Conservation (phyloP, 352 stramenopile species). For the Ophiocytium majus region DNA sequence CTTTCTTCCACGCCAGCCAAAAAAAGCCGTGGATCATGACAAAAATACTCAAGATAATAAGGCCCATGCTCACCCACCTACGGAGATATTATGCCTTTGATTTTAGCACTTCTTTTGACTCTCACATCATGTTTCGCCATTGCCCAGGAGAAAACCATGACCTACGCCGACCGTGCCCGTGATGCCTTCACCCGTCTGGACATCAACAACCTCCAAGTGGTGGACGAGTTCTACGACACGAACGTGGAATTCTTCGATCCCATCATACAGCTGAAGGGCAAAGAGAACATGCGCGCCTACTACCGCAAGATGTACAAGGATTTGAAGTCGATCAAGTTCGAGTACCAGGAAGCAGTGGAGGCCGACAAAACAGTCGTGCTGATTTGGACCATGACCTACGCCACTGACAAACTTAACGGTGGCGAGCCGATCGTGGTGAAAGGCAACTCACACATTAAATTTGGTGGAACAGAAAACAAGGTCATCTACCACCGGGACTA, state of each 20-base stretch:
- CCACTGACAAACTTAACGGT: background rate
- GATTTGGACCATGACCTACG: background rate
- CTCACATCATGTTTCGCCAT: too few relatives aligned
- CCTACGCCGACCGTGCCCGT: background rate
- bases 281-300: background rate
- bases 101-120: too few relatives aligned
- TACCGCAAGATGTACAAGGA: conserved; percentile 9
- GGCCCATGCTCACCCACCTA: too few relatives aligned
- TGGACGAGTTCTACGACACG: background rate
- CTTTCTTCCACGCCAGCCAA: background rate
- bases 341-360: background rate
- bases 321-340: conserved; percentile 6
- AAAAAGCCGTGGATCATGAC: conserved; percentile 2
- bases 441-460: background rate
- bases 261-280: background rate
- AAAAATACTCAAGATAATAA: too few relatives aligned
- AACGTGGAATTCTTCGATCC: background rate
- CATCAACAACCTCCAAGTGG: conserved; percentile 5
- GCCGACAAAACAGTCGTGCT: background rate
- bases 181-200: background rate
- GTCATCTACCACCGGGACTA: background rate
- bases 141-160: too few relatives aligned
- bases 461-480: background rate
- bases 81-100: too few relatives aligned
- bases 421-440: background rate